Conservation (phyloP, 148 eudicot genomes). For the Polygonum maritimum region DNA sequence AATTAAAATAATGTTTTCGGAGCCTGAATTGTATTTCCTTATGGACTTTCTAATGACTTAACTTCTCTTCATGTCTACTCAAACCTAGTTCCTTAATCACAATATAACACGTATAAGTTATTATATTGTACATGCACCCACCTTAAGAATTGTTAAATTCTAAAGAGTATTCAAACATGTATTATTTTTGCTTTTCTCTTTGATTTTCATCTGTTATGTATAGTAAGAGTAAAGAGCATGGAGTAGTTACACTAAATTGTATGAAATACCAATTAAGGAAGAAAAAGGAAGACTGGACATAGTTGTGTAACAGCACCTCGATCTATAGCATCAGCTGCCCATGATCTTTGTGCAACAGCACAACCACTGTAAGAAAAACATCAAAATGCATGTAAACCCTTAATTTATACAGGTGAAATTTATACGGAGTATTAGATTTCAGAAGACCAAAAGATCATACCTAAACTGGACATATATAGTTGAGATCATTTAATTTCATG, state of each 20-base stretch:
- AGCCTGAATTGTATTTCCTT: no score
- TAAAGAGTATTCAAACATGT: no score
- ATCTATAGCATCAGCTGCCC: constrained; percentile 33
- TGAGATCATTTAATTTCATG: constrained; percentile 99
- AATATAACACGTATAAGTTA: no score
- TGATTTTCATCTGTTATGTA: neutral
- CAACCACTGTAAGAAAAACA: constrained; percentile 63
- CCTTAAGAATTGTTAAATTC: no score
- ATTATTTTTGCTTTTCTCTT: no score
- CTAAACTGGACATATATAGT: constrained; percentile 97
- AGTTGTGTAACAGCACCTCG: constrained; percentile 59
- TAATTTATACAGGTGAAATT: neutral
- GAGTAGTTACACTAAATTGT: constrained; percentile 48
- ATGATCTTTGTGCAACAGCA: constrained; percentile 66
- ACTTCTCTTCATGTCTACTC: no score
- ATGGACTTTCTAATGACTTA: no score
- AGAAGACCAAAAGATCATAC: constrained; percentile 26
- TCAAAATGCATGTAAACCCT: constrained; percentile 11
- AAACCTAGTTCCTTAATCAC: no score
- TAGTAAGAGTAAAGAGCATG: neutral
- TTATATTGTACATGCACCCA: no score
- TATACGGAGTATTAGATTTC: neutral
- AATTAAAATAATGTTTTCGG: no score
- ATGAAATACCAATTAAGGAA: neutral
- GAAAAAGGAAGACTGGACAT: constrained; percentile 10